These are phyloP conservation scores for Volvox reticuliferus DNA, from an alignment of 139 green algal genomes.

Conservation along the genomic window DNA sequence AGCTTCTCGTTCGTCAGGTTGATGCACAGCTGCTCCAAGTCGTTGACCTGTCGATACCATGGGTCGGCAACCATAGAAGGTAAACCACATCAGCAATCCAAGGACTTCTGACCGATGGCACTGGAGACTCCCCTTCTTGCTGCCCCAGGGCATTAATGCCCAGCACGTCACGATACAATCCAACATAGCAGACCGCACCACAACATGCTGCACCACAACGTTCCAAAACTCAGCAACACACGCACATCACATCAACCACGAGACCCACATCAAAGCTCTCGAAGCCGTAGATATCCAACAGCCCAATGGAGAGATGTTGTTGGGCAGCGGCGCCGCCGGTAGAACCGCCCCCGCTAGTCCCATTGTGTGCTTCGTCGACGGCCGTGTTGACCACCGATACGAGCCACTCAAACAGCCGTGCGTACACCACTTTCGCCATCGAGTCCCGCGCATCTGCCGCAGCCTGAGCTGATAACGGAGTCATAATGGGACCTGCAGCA, in stretches of 20 bases:
- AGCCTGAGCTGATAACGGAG: conserved; percentile 69
- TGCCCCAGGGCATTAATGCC: too few relatives aligned
- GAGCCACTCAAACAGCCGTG: conserved; percentile 95
- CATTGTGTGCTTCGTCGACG: conserved; percentile 56
- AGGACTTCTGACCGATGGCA: too few relatives aligned
- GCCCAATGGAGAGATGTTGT: conserved; percentile 72
- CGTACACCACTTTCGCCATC: conserved; percentile 93
- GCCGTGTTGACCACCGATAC: conserved; percentile 76
- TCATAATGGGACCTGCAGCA: conserved; percentile 77
- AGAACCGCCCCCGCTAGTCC: neutral
- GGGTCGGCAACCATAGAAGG: too few relatives aligned
- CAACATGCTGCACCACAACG: neutral
- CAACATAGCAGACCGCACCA: too few relatives aligned
- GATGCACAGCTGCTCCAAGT: conserved; percentile 93
- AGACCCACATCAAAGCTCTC: conserved; percentile 84
- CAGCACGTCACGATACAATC: too few relatives aligned
- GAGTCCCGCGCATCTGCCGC: conserved; percentile 84
- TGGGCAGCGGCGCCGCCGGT: neutral
- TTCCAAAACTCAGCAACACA: neutral
- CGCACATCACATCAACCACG: too few relatives aligned
- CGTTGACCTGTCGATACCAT: conserved; percentile 70
- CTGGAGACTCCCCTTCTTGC: too few relatives aligned
- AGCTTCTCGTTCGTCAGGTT: conserved; percentile 88
- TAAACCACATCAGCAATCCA: too few relatives aligned
- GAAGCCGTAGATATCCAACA: conserved; percentile 98